Conservation (phyloP, 441 rosid genomes). For the Syzygium syzygioides region DNA sequence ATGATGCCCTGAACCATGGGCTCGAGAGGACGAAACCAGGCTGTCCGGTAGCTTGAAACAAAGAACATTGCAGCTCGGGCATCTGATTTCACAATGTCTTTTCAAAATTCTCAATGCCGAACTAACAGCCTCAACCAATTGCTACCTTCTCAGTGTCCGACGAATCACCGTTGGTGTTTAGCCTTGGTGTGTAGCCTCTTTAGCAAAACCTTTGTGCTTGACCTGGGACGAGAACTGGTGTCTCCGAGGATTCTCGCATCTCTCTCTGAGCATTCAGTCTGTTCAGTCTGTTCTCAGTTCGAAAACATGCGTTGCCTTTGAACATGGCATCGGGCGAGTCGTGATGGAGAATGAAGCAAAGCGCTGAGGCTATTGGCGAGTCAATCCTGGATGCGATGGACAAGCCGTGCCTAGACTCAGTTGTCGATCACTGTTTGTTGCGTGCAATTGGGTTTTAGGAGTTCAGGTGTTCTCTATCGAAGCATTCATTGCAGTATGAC, state of each 20-base stretch:
- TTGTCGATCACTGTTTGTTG: neutral
- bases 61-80: neutral
- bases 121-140: neutral
- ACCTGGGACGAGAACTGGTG: neutral
- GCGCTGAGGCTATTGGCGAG: neutral
- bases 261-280: neutral
- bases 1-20: no score
- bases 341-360: neutral
- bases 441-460: neutral
- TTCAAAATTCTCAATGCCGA: neutral
- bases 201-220: neutral
- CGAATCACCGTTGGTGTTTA: neutral
- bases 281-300: neutral
- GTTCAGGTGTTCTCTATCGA: neutral
- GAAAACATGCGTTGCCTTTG: neutral
- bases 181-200: no score
- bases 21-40: neutral
- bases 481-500: neutral
- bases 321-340: neutral
- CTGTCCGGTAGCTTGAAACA: neutral
- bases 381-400: neutral
- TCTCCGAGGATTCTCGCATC: neutral
- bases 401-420: neutral
- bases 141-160: neutral
- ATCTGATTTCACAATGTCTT: neutral